Base-by-base conservation (phyloP, 1,284 basidiomycete species). In the Naganishia cerealis region DNA sequence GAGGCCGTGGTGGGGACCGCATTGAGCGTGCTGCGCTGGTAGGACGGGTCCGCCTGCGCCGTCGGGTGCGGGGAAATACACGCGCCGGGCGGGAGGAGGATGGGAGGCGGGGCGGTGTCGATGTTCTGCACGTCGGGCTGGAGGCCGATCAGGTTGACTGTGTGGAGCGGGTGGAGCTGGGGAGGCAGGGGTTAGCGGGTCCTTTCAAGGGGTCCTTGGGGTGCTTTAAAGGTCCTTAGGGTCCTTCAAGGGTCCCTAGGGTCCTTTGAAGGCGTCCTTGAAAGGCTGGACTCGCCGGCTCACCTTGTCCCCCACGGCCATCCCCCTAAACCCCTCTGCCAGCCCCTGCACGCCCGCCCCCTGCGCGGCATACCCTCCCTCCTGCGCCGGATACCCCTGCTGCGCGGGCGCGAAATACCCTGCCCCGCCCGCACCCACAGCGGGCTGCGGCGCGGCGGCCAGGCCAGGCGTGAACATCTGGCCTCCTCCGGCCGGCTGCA, bases 1-100 rank as follows among this genome's bases (percentile, higher is more conserved):
- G 91, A 90, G 71, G 90, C 87, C 21, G 93, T 93, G n/a, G 91
- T 94, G 2, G 96, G 96, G 71, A 99, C 87, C 13, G 92, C 88
- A 76, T 96, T 94, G 71, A 99, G 80, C 1, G 96, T 99, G 74
- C 85, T 89, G 57, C 96, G 89, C 82, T 96, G 92, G 82, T 97
- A 99, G 16, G 90, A 94, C 39, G 89, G 85, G 76, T 98, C 90
- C 15, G 70, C 70, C 89, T 76, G 94, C 92, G 53, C 90, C 88
- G 65, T 85, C 83, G 0, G 92, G 90, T 24, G 89, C 88, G 43
- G 88, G 86, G 10, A 92, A 50, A 38, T 26, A 65, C 78, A 67
- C 36, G 79, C 83, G 68, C 83, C 83, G n/a, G 92, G 88, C 1
- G 96, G 94, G 10, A 99, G 84, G 29, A 90, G 85, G 71, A 95